Evolutionary conservation across 2,329 filamentous ascomycete species (phyloP).

Genomic region (Verticillium zaregamsianum): DNA sequence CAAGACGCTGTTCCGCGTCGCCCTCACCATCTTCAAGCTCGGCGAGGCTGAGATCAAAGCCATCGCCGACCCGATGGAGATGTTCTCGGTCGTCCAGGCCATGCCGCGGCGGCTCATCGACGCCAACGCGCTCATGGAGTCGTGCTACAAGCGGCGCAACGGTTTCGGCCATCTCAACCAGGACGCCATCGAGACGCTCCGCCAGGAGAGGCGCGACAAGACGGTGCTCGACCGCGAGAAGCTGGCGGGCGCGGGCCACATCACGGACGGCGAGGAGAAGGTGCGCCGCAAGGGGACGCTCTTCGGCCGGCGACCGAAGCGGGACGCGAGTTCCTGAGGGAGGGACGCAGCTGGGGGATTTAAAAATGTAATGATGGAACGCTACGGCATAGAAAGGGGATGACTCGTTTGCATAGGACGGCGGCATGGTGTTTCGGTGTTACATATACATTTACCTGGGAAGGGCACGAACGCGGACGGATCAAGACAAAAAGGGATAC

Average conservation of each 20-base stretch:
- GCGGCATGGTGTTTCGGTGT: constrained; percentile 12
- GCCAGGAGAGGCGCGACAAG: constrained; percentile 62
- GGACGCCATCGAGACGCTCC: constrained; percentile 71
- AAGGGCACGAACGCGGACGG: not conserved
- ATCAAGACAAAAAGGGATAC: not conserved
- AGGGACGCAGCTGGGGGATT: not conserved
- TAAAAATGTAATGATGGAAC: constrained; percentile 3
- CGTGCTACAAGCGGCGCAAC: constrained; percentile 75
- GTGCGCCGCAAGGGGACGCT: constrained; percentile 38
- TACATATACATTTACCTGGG: constrained; percentile 6
- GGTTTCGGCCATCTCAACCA: constrained; percentile 81
- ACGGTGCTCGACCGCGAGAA: constrained; percentile 35
- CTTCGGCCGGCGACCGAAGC: constrained; percentile 38
- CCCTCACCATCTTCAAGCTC: constrained; percentile 84
- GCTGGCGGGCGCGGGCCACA: constrained; percentile 20
- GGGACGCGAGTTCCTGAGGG: constrained; percentile 19
- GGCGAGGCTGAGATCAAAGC: constrained; percentile 77
- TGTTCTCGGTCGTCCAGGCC: constrained; percentile 89
- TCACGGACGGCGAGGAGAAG: constrained; percentile 26
- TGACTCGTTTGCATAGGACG: constrained; percentile 8
- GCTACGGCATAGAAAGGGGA: not conserved
- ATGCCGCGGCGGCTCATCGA: constrained; percentile 79
- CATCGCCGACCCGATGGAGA: constrained; percentile 85
- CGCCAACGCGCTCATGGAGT: constrained; percentile 75
- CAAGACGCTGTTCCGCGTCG: constrained; percentile 89